Evolutionary conservation across 2,329 filamentous ascomycete genomes (phyloP).

Genomic region (Trichoderma atrobrunneum): DNA sequence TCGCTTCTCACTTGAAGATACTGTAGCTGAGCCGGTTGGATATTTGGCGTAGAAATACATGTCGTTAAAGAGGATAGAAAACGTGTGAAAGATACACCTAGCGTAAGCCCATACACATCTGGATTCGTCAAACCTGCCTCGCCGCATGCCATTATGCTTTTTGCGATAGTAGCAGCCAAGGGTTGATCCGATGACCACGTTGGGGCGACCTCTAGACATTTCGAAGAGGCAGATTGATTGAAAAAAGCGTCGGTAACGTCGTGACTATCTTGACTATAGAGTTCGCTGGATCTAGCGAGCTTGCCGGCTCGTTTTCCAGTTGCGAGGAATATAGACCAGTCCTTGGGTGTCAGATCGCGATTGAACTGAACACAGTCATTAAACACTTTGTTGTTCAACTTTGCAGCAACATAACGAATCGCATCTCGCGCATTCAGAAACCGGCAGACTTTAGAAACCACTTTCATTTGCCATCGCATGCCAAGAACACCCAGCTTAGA

Average conservation of each 20-base stretch:
- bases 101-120: constrained; percentile 37
- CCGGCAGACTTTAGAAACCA: constrained; percentile 56
- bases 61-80: constrained; percentile 39
- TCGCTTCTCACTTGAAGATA: constrained; percentile 38
- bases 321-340: constrained; percentile 55
- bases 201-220: constrained; percentile 28
- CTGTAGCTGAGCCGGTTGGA: constrained; percentile 34
- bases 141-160: constrained; percentile 30
- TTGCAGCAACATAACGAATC: constrained; percentile 56
- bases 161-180: constrained; percentile 32
- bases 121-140: constrained; percentile 36
- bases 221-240: constrained; percentile 26
- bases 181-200: constrained; percentile 37
- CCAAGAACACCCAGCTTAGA: constrained; percentile 55
- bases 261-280: constrained; percentile 24
- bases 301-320: constrained; percentile 42
- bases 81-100: constrained; percentile 38
- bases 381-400: constrained; percentile 52
- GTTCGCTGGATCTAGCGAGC: constrained; percentile 26
- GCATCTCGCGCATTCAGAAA: constrained; percentile 56
- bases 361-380: constrained; percentile 61
- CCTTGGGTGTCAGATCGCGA: constrained; percentile 53
- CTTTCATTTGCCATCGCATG: constrained; percentile 59
- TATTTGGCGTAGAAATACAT: constrained; percentile 31
- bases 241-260: constrained; percentile 26